A percentile compares a stretch with the other conserved stretches of the same genome.
phyloP scores from a whole-genome alignment of 371 early-diverging fungal genomes.

The Blyttiomyces sp. region DNA sequence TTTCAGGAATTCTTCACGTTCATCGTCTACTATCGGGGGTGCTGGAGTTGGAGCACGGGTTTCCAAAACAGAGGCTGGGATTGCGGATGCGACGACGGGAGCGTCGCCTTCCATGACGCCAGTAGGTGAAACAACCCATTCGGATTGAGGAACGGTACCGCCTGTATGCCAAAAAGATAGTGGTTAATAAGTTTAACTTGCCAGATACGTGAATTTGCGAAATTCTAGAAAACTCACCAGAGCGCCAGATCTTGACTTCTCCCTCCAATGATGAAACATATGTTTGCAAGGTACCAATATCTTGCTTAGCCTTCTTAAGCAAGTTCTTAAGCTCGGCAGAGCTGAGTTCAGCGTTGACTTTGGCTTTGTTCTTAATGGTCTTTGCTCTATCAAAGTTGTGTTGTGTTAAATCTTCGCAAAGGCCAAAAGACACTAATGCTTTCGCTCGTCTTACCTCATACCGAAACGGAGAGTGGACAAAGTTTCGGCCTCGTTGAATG shows the following conservation, averaged over 20 bases:
- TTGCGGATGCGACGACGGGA: slow-evolving; percentile 14
- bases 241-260: slow-evolving; percentile 85
- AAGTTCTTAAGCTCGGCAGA: slow-evolving; percentile 89
- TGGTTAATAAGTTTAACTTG: no score
- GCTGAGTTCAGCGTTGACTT: slow-evolving; percentile 91
- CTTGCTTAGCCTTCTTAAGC: slow-evolving; percentile 82
- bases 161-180: slow-evolving; percentile 43
- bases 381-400: slow-evolving; percentile 68
- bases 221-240: slow-evolving; percentile 35
- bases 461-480: slow-evolving; percentile 95
- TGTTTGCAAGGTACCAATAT: slow-evolving; percentile 72
- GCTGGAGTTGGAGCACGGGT: slow-evolving; percentile 73
- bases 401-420: background rate
- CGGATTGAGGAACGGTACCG: slow-evolving; percentile 66
- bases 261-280: slow-evolving; percentile 82
- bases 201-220: background rate
- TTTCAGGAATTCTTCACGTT: slow-evolving; percentile 87
- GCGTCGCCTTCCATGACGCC: slow-evolving; percentile 6
- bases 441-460: slow-evolving; percentile 45
- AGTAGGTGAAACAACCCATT: slow-evolving; percentile 56
- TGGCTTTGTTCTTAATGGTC: slow-evolving; percentile 98
- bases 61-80: slow-evolving; percentile 11
- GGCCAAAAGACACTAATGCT: background rate
- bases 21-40: slow-evolving; percentile 73
- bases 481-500: slow-evolving; percentile 95